Conservation (phyloP, 495 filamentous ascomycete species). For the Penicillium ochrochloron region DNA sequence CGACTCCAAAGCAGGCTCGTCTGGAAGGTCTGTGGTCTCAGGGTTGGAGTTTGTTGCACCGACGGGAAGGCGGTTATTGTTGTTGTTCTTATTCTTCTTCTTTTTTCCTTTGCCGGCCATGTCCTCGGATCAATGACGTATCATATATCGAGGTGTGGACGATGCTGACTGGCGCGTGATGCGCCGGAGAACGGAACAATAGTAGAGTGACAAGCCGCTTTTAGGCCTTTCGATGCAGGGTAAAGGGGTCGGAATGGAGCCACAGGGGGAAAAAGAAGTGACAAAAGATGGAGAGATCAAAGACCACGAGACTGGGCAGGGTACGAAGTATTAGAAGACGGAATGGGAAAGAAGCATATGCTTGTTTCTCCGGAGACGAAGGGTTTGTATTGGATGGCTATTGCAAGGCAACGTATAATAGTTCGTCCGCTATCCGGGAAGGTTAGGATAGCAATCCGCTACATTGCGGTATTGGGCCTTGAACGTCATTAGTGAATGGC, state of each 20-base stretch:
- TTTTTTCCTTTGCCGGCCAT: slow-evolving; percentile 41
- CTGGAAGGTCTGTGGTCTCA: slow-evolving; percentile 24
- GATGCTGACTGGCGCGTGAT: slow-evolving; percentile 33
- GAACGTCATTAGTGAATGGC: slow-evolving; percentile 47
- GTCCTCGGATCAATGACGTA: slow-evolving; percentile 41
- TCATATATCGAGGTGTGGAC: slow-evolving; percentile 34
- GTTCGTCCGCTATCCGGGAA: slow-evolving; percentile 38
- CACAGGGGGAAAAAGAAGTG: slow-evolving; percentile 23
- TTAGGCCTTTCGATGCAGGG: slow-evolving; percentile 36
- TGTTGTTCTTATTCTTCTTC: slow-evolving; percentile 46
- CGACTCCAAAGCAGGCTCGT: slow-evolving; percentile 33
- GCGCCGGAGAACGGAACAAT: slow-evolving; percentile 37
- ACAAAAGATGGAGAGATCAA: slow-evolving; percentile 35
- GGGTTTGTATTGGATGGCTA: slow-evolving; percentile 35
- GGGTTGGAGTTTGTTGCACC: slow-evolving; percentile 35
- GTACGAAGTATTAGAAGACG: slow-evolving; percentile 41
- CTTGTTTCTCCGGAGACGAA: slow-evolving; percentile 32
- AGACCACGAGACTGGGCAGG: slow-evolving; percentile 32
- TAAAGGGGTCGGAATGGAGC: slow-evolving; percentile 21
- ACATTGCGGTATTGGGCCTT: slow-evolving; percentile 36
- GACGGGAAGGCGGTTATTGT: slow-evolving; percentile 34
- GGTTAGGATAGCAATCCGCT: slow-evolving; percentile 34
- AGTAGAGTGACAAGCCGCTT: slow-evolving; percentile 36
- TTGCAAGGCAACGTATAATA: slow-evolving; percentile 51
- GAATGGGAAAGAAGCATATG: slow-evolving; percentile 37